phyloP scores from a whole-genome alignment of 257 asterid species.

The Solanum chilense region DNA sequence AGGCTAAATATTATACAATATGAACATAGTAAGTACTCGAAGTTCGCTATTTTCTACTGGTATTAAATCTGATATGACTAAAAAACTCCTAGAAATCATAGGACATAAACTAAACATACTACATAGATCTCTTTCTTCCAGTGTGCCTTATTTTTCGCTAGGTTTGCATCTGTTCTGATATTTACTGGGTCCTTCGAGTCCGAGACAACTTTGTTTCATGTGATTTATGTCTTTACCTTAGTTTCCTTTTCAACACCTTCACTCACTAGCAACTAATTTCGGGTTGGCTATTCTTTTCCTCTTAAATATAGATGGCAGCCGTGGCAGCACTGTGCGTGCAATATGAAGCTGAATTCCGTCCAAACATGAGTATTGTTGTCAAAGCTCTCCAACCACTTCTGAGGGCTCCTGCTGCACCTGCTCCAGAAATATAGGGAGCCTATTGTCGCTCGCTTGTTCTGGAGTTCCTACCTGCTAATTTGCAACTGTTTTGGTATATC shows the following conservation, averaged over 20 bases:
- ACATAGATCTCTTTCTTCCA: background rate
- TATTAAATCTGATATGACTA: background rate
- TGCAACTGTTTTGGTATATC: background rate
- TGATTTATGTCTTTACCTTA: background rate
- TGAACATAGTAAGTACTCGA: background rate
- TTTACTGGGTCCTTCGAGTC: background rate
- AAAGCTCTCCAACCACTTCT: constrained; percentile 29
- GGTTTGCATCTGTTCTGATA: background rate
- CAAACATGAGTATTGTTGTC: constrained; percentile 30
- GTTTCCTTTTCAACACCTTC: background rate
- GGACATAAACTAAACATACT: background rate
- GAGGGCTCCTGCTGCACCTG: constrained; percentile 12
- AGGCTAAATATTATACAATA: background rate
- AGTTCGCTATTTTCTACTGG: background rate
- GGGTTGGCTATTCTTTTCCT: background rate
- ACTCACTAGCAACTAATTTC: background rate
- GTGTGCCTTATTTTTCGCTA: background rate
- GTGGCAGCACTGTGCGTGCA: constrained; percentile 34
- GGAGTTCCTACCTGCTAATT: background rate
- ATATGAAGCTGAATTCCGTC: constrained; percentile 32
- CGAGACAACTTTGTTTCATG: background rate
- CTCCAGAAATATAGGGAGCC: constrained; percentile 2
- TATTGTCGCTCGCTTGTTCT: background rate
- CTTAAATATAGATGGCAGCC: constrained; percentile 19
- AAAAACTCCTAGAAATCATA: background rate